Percentiles rank a stretch among this genome's conserved stretches.
Conservation (phyloP, 768 basidiomycete species). For the Calocera viscosa region DNA sequence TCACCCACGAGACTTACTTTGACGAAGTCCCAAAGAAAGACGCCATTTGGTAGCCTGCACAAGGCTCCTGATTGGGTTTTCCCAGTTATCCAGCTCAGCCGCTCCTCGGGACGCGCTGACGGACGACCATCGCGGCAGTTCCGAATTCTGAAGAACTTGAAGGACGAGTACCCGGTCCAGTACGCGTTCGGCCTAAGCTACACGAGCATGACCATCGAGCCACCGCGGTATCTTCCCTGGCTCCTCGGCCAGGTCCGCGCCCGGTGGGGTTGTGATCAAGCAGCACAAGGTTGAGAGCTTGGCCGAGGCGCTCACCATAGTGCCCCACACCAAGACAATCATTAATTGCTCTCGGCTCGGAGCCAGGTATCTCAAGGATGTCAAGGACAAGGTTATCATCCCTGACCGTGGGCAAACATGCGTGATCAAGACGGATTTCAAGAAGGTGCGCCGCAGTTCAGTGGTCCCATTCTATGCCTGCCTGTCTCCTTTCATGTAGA, state of each 20-base stretch:
- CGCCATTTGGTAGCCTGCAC: background rate
- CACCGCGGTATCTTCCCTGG: background rate
- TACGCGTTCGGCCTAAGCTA: background rate
- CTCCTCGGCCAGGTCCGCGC: background rate
- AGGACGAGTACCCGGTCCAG: background rate
- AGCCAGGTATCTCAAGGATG: background rate
- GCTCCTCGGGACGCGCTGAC: too few species aligned
- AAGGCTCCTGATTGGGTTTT: too few species aligned
- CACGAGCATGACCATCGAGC: conserved; percentile 5
- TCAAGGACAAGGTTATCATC: background rate
- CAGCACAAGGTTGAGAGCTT: background rate
- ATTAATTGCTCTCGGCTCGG: background rate
- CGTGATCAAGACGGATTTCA: background rate
- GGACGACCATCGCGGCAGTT: too few species aligned
- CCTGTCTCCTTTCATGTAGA: background rate
- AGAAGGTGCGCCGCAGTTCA: too few species aligned
- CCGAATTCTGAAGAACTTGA: background rate
- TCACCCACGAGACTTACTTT: background rate
- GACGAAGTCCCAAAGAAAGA: background rate
- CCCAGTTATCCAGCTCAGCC: too few species aligned
- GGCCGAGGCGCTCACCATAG: background rate
- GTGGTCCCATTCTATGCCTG: too few species aligned
- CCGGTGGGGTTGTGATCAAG: background rate
- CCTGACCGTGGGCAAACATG: background rate
- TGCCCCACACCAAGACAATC: background rate